Base-by-base conservation (phyloP, 305 asterid genomes). In the Andrographis paniculata region DNA sequence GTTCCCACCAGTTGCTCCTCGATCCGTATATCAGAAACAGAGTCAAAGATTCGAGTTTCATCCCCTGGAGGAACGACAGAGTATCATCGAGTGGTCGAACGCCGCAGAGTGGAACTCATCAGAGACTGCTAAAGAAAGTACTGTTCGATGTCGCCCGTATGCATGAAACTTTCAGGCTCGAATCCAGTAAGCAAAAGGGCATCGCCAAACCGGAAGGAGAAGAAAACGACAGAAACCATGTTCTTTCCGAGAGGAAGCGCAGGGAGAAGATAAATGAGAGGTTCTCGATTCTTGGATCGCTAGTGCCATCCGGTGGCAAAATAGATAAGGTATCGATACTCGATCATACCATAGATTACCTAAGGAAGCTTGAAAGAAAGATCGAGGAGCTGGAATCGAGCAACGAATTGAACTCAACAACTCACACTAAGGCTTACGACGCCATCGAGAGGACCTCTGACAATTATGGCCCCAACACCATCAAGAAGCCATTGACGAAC, bases 271-370 rank as follows among this genome's bases (percentile, higher is more conserved):
- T 84, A 38, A 79, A 78, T 5, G 83, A 82, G 72, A 76, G 84
- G 61, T 75, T 84, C 30, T 45, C 39, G 42, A 70, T 73, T 60
- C 94, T 88, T 28, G 76, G 79, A 55, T 82, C 95, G 12, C 57
- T 88, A 45, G 72, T 88, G 35, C 97, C 97, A 19, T 75, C 89
- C 14, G 67, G 82, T 65, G 84, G 86, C 68, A 88, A 88, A 93
- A 95, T 88, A 70, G 97, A 85, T 72, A 88, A 88, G 74, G 68
- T 82, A 47, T 71, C 95, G 2, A 40, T 88, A 42, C 94, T 88
- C 9, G 93, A 88, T 67, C 84, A 73, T 42, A 79, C 97, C 1
- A 85, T 88, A 42, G 91, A 78, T 55, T 76, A 82, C 70, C 52
- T 88, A 60, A 78, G 68, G 56, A 79, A 74, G 57, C 87, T 85